Percentiles rank a stretch among this genome's conserved stretches.
These are phyloP conservation scores for Aspergillus quadrilineatus DNA, from an alignment of 2,329 filamentous ascomycete species.

Conservation along the genomic window DNA sequence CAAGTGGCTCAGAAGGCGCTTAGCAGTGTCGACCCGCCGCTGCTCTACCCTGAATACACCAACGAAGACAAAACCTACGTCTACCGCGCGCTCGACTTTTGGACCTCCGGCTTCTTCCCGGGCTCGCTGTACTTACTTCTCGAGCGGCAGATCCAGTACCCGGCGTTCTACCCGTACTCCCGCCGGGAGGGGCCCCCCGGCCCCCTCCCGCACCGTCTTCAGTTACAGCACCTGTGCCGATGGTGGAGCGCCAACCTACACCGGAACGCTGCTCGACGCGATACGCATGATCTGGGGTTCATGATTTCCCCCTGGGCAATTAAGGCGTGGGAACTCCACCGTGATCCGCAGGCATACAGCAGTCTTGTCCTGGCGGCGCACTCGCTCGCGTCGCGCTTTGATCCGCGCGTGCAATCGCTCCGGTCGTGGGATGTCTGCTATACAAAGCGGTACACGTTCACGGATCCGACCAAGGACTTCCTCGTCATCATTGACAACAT, in stretches of 20 bases:
- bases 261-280: conserved; percentile 43
- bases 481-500: conserved; percentile 48
- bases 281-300: conserved; percentile 58
- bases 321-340: conserved; percentile 49
- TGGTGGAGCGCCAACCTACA: conserved; percentile 47
- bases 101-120: conserved; percentile 53
- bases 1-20: conserved; percentile 19
- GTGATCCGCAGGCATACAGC: conserved; percentile 36
- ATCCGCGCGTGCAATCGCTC: conserved; percentile 35
- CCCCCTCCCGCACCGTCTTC: conserved; percentile 14
- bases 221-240: conserved; percentile 30
- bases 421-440: conserved; percentile 48
- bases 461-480: conserved; percentile 38
- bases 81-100: conserved; percentile 45
- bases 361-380: conserved; percentile 35
- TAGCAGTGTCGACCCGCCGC: conserved; percentile 8
- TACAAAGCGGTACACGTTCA: conserved; percentile 31
- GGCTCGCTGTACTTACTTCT: conserved; percentile 46
- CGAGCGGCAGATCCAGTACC: conserved; percentile 30
- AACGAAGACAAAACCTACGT: conserved; percentile 32
- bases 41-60: conserved; percentile 21
- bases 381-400: conserved; percentile 41
- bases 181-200: background rate
- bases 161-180: conserved; percentile 21
- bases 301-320: conserved; percentile 52